Base-by-base conservation (phyloP, 176 grass and related monocot species). In the Aechmea fasciata region DNA sequence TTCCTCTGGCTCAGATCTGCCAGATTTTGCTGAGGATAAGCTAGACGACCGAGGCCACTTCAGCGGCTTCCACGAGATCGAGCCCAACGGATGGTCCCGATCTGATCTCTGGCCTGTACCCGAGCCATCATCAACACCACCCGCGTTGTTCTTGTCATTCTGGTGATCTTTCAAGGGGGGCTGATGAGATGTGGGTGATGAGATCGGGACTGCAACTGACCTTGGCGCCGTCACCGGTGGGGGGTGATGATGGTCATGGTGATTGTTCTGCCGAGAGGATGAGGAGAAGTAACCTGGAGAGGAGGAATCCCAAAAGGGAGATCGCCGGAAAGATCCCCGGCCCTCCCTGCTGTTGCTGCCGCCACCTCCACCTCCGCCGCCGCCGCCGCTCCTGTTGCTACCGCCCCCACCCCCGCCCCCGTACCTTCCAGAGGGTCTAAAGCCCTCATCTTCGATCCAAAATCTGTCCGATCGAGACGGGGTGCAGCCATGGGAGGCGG, bases 121-220 rank as follows among this genome's bases (percentile, higher is more conserved):
- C 65, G 79, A 85, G 25, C 47, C 73, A 66, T 91, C 85, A 54
- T 53, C 80, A 63, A 20, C 71, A 49, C 77, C 87, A 26, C 29
- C 54, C 48, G 29, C 65, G n/a, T 9, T 22, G 55, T 19, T 61
- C 33, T 48, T 76, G n/a, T 73, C 61, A 77, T 47, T 64, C 52
- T 28, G 26, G 33, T 41, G 33, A 49, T 57, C 75, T 68, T 75
- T 75, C 61, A 33, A 11, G 47, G 62, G 55, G 51, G 53, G 13
- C 47, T 65, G 75, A 22, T 65, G 75, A 22, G 52, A 50, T 70
- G 72, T 33, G 0, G 73, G 47, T 41, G 76, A 81, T 52, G 57
- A 78, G 70, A 88, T 85, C 23, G 87, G 90, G 12, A 87, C 84
- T 9, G 94, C 86, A 2, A 99, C 80, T 71, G 94, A 87, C 80